Conservation (phyloP, 371 early-diverging fungal species). For the Lichtheimia ornata region DNA sequence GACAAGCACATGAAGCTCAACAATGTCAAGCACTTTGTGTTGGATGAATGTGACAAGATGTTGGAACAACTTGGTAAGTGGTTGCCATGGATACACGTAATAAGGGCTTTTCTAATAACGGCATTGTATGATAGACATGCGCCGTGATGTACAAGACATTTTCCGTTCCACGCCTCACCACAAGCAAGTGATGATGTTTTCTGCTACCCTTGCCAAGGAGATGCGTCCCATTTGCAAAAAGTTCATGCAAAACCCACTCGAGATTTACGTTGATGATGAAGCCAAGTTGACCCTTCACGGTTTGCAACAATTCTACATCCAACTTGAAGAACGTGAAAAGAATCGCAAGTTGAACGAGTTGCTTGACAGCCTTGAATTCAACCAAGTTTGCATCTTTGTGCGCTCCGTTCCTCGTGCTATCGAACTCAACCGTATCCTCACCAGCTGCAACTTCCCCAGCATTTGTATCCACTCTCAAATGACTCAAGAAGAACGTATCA, state of each 20-base stretch:
- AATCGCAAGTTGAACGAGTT: constrained; percentile 92
- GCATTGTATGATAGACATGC: constrained; percentile 76
- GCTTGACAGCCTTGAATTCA: constrained; percentile 94
- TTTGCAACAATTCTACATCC: constrained; percentile 94
- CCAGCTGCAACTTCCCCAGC: constrained; percentile 91
- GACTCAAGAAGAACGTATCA: constrained; percentile 90
- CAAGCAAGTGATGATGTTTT: constrained; percentile 99
- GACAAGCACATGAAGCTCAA: constrained; percentile 79
- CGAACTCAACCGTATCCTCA: constrained; percentile 85
- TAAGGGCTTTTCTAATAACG: too few species aligned
- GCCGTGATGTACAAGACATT: constrained; percentile 95
- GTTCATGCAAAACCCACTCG: constrained; percentile 97
- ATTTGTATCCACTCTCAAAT: constrained; percentile 93
- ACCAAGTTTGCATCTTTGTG: constrained; percentile 98
- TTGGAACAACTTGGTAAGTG: constrained; percentile 83
- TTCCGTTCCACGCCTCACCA: constrained; percentile 92
- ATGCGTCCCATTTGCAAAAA: constrained; percentile 92
- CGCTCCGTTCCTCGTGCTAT: constrained; percentile 90
- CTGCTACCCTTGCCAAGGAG: constrained; percentile 93
- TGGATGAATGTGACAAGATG: constrained; percentile 99
- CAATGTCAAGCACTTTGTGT: constrained; percentile 93
- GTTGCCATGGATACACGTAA: not conserved
- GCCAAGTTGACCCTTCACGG: constrained; percentile 98
- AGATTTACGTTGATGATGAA: constrained; percentile 98
- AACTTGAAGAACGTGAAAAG: constrained; percentile 87